Conservation (phyloP, 805 yeast species). For the Saccharomycopsis sp. region DNA sequence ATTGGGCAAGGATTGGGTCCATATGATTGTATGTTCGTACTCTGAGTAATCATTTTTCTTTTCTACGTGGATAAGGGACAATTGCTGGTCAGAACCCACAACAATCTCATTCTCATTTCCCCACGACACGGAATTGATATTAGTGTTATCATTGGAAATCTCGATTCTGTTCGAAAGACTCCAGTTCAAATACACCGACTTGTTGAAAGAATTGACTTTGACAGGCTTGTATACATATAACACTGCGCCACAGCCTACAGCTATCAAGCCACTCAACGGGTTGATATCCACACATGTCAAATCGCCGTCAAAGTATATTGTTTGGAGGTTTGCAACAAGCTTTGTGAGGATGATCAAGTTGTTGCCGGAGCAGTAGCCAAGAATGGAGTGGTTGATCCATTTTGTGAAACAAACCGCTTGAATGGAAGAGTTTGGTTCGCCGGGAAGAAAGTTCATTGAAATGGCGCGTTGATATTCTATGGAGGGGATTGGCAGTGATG, state of each 20-base stretch:
- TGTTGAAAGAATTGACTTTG: constrained; percentile 3
- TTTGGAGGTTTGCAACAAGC: constrained; percentile 55
- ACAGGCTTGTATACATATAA: constrained; percentile 51
- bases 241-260: constrained; percentile 39
- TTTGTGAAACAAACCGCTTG: constrained; percentile 14
- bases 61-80: constrained; percentile 46
- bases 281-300: constrained; percentile 63
- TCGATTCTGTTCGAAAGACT: constrained; percentile 28
- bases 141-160: constrained; percentile 28
- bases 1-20: constrained; percentile 47
- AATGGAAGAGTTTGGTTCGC: constrained; percentile 19
- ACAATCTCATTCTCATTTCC: constrained; percentile 49
- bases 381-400: constrained; percentile 18
- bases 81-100: constrained; percentile 45
- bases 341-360: constrained; percentile 63
- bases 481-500: background rate
- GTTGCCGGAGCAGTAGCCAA: constrained; percentile 80
- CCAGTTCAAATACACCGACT: constrained; percentile 40
- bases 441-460: constrained; percentile 21
- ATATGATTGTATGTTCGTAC: constrained; percentile 27
- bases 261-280: constrained; percentile 50
- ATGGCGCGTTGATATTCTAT: background rate
- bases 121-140: constrained; percentile 46
- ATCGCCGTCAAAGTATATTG: constrained; percentile 63
- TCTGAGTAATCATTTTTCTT: constrained; percentile 38